Percentiles rank a stretch among this genome's conserved stretches.
Conservation (phyloP, 2,329 filamentous ascomycete species). For the Verticillium tricorpus region DNA sequence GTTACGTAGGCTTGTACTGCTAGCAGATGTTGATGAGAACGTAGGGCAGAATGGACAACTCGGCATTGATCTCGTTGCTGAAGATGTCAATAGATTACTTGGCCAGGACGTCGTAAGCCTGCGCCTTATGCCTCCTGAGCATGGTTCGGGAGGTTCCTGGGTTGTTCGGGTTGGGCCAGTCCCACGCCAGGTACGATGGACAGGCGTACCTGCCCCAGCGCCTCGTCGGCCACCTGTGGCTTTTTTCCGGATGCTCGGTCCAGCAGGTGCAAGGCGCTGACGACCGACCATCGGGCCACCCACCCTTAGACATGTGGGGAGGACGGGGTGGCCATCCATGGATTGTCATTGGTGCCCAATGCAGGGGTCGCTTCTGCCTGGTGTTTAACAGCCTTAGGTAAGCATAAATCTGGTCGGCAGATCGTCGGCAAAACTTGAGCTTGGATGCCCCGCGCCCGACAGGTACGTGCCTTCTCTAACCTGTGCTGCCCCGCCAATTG, state of each 20-base stretch:
- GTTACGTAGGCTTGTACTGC: neutral
- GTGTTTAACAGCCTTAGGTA: neutral
- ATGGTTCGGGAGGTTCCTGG: neutral
- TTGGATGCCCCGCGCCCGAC: neutral
- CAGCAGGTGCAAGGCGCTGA: slow-evolving; percentile 2
- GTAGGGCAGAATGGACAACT: neutral
- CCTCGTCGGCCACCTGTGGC: neutral
- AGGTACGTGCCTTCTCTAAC: neutral
- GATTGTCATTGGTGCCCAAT: neutral
- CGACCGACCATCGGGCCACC: neutral
- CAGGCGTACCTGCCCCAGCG: neutral
- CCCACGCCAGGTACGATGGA: neutral
- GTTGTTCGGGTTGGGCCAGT: neutral
- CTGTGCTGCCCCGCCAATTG: neutral
- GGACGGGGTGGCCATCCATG: neutral
- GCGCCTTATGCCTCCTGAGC: neutral
- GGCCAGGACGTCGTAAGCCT: neutral
- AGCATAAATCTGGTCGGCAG: neutral
- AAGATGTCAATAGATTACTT: neutral
- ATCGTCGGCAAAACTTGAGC: neutral
- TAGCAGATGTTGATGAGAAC: neutral
- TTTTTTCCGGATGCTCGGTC: slow-evolving; percentile 12
- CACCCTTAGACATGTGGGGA: neutral
- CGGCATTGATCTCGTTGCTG: no score
- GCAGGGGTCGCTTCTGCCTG: no score